A percentile compares a stretch with the other conserved stretches of the same genome.
phyloP scores from a whole-genome alignment of 495 filamentous ascomycete genomes.

The Halenospora varia region DNA sequence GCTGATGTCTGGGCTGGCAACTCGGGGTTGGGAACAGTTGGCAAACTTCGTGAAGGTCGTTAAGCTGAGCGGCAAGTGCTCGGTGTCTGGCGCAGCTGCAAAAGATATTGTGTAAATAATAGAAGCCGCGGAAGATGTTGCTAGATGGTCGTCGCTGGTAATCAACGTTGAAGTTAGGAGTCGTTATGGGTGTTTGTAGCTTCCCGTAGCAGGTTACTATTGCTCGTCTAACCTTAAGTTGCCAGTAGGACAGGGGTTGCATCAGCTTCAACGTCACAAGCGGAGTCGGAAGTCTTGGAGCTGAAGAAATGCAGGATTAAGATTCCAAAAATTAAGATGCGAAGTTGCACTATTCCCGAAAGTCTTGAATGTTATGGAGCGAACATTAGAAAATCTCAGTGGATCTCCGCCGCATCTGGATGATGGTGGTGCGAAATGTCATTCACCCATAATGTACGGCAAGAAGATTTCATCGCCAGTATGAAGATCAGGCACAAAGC shows the following conservation, averaged over 20 bases:
- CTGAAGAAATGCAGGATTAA: no score
- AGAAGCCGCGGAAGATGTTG: constrained; percentile 1
- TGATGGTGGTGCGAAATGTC: not conserved
- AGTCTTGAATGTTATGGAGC: no score
- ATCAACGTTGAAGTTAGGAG: not conserved
- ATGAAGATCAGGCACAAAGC: constrained; percentile 4
- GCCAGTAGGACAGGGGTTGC: no score
- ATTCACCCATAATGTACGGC: not conserved
- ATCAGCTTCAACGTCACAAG: no score
- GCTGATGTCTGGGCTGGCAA: constrained; percentile 6
- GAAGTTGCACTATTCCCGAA: no score
- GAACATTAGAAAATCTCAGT: no score
- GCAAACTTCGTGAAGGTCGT: not conserved
- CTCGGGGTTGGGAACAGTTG: not conserved
- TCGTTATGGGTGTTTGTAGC: not conserved
- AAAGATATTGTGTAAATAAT: not conserved
- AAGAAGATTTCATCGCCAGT: not conserved
- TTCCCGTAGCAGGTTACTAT: not conserved
- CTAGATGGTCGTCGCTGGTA: not conserved
- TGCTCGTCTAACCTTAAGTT: no score
- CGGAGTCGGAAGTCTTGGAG: no score
- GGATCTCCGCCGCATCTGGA: no score
- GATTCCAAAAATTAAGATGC: no score
- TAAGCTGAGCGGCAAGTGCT: not conserved
- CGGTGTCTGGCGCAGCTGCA: not conserved